Percentiles rank a stretch among this genome's conserved stretches.
These are phyloP conservation scores for Claviceps pusilla DNA, from an alignment of 2,329 filamentous ascomycete genomes.

Conservation along the genomic window DNA sequence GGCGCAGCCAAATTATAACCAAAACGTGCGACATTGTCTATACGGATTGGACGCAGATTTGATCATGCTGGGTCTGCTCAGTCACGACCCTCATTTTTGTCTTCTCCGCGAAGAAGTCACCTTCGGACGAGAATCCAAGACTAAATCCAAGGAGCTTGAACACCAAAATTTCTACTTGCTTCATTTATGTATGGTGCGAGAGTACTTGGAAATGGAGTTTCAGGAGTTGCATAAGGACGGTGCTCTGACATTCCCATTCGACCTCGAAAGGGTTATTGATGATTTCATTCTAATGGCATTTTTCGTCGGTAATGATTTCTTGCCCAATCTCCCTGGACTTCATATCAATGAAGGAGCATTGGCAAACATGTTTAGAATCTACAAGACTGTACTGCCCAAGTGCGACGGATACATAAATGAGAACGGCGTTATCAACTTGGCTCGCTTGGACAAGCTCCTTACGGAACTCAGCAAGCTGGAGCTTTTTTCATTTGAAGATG, in stretches of 20 bases:
- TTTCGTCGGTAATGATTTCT: constrained; percentile 97
- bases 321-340: constrained; percentile 86
- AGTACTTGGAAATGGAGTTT: constrained; percentile 94
- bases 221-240: constrained; percentile 72
- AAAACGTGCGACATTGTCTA: constrained; percentile 88
- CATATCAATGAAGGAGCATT: constrained; percentile 98
- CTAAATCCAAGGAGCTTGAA: constrained; percentile 89
- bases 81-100: constrained; percentile 96
- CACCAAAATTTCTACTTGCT: constrained; percentile 98
- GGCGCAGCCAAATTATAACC: constrained; percentile 81
- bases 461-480: constrained; percentile 80
- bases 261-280: constrained; percentile 93
- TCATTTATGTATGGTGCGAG: constrained; percentile 92
- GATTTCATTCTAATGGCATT: constrained; percentile 99
- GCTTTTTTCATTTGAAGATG: constrained; percentile 80
- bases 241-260: constrained; percentile 60
- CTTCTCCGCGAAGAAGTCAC: constrained; percentile 94
- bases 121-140: constrained; percentile 75
- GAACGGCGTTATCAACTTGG: constrained; percentile 76
- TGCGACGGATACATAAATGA: constrained; percentile 95
- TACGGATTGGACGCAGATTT: constrained; percentile 95
- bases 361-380: constrained; percentile 92
- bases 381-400: constrained; percentile 77
- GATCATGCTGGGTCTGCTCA: constrained; percentile 95
- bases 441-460: constrained; percentile 61